These are phyloP conservation scores for Helianthus tuberosus DNA, from an alignment of 129 eudicot genomes.

Conservation along the genomic window DNA sequence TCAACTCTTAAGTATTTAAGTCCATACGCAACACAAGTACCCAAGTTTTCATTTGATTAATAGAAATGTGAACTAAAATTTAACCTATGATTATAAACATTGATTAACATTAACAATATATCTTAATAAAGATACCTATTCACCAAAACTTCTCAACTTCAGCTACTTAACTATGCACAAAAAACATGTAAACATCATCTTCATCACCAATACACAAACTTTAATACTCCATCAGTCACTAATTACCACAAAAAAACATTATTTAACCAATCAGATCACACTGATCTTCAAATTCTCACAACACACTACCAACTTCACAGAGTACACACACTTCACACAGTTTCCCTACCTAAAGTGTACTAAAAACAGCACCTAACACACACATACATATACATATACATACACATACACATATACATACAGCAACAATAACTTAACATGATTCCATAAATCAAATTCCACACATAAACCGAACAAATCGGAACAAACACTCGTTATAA, in stretches of 20 bases:
- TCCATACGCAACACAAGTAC: background rate
- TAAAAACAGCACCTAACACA: slow-evolving; percentile 17
- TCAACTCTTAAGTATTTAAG: background rate
- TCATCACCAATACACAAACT: background rate
- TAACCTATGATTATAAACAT: slow-evolving; percentile 2
- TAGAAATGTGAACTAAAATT: slow-evolving; percentile 10
- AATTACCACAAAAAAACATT: slow-evolving; percentile 19
- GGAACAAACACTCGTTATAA: slow-evolving; percentile 14
- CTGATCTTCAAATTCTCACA: slow-evolving; percentile 31
- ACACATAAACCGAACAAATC: slow-evolving; percentile 21
- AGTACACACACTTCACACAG: background rate
- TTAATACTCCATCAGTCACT: slow-evolving; percentile 4
- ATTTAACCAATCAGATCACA: slow-evolving; percentile 29
- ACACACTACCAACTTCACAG: slow-evolving; percentile 11
- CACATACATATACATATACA: slow-evolving; percentile 7
- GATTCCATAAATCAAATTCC: slow-evolving; percentile 7
- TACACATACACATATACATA: background rate
- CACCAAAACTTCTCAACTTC: background rate
- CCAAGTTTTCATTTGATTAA: slow-evolving; percentile 6
- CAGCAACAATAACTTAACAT: background rate
- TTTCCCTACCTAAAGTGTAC: slow-evolving; percentile 20
- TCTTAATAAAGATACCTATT: background rate
- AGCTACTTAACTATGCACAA: slow-evolving; percentile 15
- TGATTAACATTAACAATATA: background rate
- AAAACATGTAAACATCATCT: slow-evolving; percentile 8